Evolutionary conservation across 73 alveolate species (phyloP), one percentile per base, ranked within the genome.

Genomic region (Urostyla sp.): DNA sequence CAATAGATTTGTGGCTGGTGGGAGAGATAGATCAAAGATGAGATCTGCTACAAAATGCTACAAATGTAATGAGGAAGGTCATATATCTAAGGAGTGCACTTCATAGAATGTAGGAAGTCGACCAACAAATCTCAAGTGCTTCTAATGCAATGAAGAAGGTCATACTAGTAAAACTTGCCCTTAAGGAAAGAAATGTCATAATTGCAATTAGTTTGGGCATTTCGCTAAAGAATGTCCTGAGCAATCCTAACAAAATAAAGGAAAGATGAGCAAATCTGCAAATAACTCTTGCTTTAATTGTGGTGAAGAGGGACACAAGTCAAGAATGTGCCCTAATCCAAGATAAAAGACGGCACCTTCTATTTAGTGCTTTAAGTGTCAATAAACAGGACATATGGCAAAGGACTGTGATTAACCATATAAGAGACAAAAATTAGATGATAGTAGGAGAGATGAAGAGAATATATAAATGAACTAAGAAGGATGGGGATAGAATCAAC

Each of bases 31-130:
- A 10, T 27, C 59, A 26, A 35, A 67, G 52, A 34, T 45, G 4
- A 67, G 46, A 37, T 61, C 81, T 11, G n/a, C n/a, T n/a, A n/a
- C n/a, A n/a, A n/a, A n/a, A n/a, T 67, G 81, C 48, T 67, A 44
- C 81, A 67, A 67, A 44, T 67, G 81, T 26, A 48, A 48, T 13
- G 49, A 67, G 50, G 81, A 67, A 18, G 81, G 81, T 6, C 81
- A 67, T 67, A 67, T 67, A 15, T 6, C 72, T 15, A 67, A 32
- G 38, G 81, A 67, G 15, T 67, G 81, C 40, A 18, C 81, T 10
- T 40, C 52, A 10, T 16, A 40, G n/a, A n/a, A n/a, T n/a, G n/a
- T n/a, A n/a, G n/a, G n/a, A n/a, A n/a, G n/a, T n/a, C n/a, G n/a
- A n/a, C n/a, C n/a, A n/a, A n/a, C n/a, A n/a, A n/a, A n/a, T n/a